phyloP scores from a whole-genome alignment of 2,329 filamentous ascomycete genomes.

The Aureobasidium uvarum region DNA sequence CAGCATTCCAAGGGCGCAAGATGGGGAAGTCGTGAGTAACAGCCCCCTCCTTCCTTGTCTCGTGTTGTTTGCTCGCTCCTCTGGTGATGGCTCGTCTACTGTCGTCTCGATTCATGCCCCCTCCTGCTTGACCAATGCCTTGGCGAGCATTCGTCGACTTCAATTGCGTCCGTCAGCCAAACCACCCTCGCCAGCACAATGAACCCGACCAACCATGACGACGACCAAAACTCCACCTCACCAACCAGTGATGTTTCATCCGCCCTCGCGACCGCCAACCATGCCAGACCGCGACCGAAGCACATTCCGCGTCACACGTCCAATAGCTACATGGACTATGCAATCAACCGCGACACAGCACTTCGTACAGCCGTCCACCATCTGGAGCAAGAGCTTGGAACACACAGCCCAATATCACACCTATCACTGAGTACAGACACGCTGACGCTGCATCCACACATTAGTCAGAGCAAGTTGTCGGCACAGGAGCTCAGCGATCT shows the following conservation, averaged over 20 bases:
- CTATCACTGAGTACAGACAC: constrained; percentile 33
- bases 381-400: constrained; percentile 36
- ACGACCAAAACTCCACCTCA: background rate
- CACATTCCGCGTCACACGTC: constrained; percentile 38
- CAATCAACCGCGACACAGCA: constrained; percentile 37
- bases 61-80: constrained; percentile 11
- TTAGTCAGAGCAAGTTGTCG: constrained; percentile 96
- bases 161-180: background rate
- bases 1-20: constrained; percentile 17
- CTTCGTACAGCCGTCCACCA: constrained; percentile 37
- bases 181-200: constrained; percentile 5
- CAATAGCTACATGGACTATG: constrained; percentile 36
- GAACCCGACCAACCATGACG: constrained; percentile 7
- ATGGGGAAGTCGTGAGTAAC: constrained; percentile 29
- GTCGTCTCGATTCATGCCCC: background rate
- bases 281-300: constrained; percentile 38
- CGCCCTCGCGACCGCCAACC: constrained; percentile 30
- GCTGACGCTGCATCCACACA: constrained; percentile 36
- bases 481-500: constrained; percentile 93
- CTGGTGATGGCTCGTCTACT: constrained; percentile 2
- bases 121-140: background rate
- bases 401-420: constrained; percentile 34
- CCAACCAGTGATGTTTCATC: background rate
- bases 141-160: background rate
- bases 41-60: constrained; percentile 12